Percentiles rank a stretch among this genome's conserved stretches.
phyloP scores from a whole-genome alignment of 345 rosid genomes.

The Citrus australasica region DNA sequence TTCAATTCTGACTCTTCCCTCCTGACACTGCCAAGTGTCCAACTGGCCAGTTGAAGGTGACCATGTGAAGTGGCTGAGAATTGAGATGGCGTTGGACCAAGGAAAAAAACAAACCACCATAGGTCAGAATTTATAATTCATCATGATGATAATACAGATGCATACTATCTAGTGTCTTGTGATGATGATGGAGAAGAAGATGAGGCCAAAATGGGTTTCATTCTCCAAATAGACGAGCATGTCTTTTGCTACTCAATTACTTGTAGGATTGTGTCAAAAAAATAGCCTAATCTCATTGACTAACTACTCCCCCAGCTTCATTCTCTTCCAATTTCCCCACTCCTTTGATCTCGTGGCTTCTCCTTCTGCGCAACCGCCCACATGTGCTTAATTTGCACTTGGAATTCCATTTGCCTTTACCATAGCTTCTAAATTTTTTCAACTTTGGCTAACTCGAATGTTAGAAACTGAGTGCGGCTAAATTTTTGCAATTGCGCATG shows the following conservation, averaged over 20 bases:
- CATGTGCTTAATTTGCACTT: constrained; percentile 12
- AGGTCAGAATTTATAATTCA: constrained; percentile 1
- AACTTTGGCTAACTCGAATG: background rate
- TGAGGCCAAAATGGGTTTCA: constrained; percentile 30
- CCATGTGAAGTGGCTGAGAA: constrained; percentile 31
- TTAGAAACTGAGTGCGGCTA: background rate
- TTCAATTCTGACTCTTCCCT: background rate
- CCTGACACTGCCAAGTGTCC: constrained; percentile 6
- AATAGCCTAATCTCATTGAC: constrained; percentile 43
- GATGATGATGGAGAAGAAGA: constrained; percentile 27
- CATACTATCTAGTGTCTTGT: background rate
- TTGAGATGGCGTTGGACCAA: constrained; percentile 17
- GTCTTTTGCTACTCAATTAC: constrained; percentile 43
- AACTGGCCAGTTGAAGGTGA: constrained; percentile 12
- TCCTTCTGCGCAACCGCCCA: background rate
- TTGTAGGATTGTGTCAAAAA: constrained; percentile 21
- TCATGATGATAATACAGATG: background rate
- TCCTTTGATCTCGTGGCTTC: constrained; percentile 18
- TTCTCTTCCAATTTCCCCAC: background rate
- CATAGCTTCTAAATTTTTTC: background rate
- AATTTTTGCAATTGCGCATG: background rate
- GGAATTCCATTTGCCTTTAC: constrained; percentile 1
- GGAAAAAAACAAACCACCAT: constrained; percentile 13
- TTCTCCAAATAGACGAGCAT: constrained; percentile 31
- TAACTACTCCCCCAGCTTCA: background rate